These are phyloP conservation scores for Arabidopsis hybrid DNA, from an alignment of 441 rosid genomes.

Conservation along the genomic window DNA sequence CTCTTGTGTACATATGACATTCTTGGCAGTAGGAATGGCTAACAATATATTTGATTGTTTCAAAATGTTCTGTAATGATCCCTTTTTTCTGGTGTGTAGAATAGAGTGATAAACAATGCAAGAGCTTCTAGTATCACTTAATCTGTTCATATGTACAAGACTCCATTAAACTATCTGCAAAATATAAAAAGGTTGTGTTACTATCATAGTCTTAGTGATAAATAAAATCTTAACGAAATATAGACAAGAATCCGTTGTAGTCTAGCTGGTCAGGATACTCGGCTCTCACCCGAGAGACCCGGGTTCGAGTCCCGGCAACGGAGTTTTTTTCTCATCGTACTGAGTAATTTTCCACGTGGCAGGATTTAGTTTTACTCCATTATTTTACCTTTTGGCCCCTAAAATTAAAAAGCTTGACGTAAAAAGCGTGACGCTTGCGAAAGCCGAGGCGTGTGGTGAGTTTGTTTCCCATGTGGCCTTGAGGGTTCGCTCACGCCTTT, in stretches of 20 bases:
- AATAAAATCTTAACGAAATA: neutral
- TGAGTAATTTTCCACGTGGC: slow-evolving; percentile 20
- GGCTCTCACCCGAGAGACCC: slow-evolving; percentile 99
- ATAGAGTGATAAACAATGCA: neutral
- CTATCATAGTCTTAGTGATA: neutral
- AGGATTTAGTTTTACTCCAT: neutral
- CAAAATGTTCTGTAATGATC: neutral
- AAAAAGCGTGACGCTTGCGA: slow-evolving; percentile 44
- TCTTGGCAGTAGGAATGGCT: neutral
- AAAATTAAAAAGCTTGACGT: slow-evolving; percentile 24
- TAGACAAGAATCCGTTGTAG: slow-evolving; percentile 65
- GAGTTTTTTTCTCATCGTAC: slow-evolving; percentile 33
- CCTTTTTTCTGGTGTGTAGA: neutral
- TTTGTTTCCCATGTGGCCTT: slow-evolving; percentile 40
- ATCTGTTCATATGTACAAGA: neutral
- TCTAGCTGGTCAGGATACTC: slow-evolving; percentile 98
- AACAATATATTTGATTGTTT: neutral
- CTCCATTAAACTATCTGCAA: neutral
- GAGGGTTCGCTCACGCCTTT: slow-evolving; percentile 40
- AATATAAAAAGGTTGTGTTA: no score
- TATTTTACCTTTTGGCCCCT: neutral
- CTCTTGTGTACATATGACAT: neutral
- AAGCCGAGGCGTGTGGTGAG: slow-evolving; percentile 46
- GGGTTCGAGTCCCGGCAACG: slow-evolving; percentile 85
- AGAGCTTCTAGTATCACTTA: neutral